Percentiles rank a stretch among this genome's conserved stretches.
phyloP scores from a whole-genome alignment of 2,329 filamentous ascomycete species.

The Aspergillus ochraceoroseus region DNA sequence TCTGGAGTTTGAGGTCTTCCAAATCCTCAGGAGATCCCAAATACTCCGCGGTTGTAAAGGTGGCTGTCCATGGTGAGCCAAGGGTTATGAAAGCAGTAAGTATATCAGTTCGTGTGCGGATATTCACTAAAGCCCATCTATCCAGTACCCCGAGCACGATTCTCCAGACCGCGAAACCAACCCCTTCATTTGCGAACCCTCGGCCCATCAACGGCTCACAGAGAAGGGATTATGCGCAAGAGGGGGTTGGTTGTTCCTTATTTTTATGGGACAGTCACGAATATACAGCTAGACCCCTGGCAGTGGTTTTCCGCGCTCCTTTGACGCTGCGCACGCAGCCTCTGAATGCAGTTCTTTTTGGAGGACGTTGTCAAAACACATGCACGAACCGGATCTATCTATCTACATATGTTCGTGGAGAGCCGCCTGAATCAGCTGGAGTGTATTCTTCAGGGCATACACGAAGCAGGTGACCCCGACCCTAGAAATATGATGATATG shows the following conservation, averaged over 20 bases:
- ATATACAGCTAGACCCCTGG: neutral
- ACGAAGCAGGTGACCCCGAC: constrained; percentile 1
- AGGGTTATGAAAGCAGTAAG: neutral
- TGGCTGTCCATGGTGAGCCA: constrained; percentile 1
- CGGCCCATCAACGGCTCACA: neutral
- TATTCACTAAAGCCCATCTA: neutral
- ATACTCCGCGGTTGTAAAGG: neutral
- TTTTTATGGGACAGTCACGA: neutral
- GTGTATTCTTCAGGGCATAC: neutral
- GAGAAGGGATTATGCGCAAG: neutral
- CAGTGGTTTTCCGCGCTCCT: neutral
- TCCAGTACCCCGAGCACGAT: neutral
- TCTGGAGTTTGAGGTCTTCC: neutral
- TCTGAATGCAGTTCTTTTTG: neutral
- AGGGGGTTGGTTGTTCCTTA: neutral
- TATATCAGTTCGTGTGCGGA: neutral
- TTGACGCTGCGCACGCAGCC: neutral
- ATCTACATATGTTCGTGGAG: neutral
- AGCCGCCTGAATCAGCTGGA: neutral
- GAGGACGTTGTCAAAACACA: neutral
- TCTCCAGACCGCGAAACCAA: neutral
- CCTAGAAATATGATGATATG: constrained; percentile 2
- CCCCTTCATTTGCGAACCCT: neutral
- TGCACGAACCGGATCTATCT: neutral
- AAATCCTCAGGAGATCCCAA: neutral